Percentiles rank a stretch among this genome's conserved stretches.
Evolutionary conservation across 768 basidiomycete genomes (phyloP).

Genomic region (Auricularia sp.): DNA sequence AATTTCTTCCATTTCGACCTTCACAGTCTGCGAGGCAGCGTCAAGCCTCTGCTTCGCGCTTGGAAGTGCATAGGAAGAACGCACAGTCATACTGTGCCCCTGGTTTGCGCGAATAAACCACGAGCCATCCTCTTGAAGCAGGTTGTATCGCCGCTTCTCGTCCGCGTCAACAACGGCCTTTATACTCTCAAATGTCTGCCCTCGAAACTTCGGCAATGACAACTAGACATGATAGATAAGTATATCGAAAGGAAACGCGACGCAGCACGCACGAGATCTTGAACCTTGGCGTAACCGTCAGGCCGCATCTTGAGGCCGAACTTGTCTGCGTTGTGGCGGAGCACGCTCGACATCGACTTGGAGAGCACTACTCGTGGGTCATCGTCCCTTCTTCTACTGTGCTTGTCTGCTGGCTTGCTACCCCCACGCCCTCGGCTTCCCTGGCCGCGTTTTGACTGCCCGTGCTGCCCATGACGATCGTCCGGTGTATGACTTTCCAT

Average conservation of each 20-base stretch:
- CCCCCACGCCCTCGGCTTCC: no score
- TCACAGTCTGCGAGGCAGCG: slow-evolving; percentile 41
- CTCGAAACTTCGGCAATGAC: slow-evolving; percentile 54
- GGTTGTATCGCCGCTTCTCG: slow-evolving; percentile 53
- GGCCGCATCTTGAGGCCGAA: slow-evolving; percentile 65
- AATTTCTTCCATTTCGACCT: slow-evolving; percentile 56
- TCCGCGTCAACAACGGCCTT: slow-evolving; percentile 59
- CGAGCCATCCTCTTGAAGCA: slow-evolving; percentile 42
- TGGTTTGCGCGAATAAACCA: slow-evolving; percentile 91
- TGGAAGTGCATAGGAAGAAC: slow-evolving; percentile 4
- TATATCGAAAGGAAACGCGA: neutral
- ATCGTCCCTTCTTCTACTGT: slow-evolving; percentile 31
- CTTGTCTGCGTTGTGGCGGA: slow-evolving; percentile 79
- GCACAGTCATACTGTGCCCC: slow-evolving; percentile 75
- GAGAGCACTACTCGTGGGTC: slow-evolving; percentile 60
- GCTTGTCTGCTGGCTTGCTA: neutral
- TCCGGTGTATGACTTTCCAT: neutral
- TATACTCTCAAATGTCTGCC: slow-evolving; percentile 42
- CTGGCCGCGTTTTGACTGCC: no score
- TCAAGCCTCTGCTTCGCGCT: neutral
- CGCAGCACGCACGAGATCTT: slow-evolving; percentile 60
- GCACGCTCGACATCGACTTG: slow-evolving; percentile 82
- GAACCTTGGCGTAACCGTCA: slow-evolving; percentile 79
- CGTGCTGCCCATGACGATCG: neutral
- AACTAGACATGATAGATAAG: slow-evolving; percentile 37